Evolutionary conservation across 306 rosid genomes (phyloP), one percentile per base, ranked within the genome.

Genomic region (Gastrolobium villosum): DNA sequence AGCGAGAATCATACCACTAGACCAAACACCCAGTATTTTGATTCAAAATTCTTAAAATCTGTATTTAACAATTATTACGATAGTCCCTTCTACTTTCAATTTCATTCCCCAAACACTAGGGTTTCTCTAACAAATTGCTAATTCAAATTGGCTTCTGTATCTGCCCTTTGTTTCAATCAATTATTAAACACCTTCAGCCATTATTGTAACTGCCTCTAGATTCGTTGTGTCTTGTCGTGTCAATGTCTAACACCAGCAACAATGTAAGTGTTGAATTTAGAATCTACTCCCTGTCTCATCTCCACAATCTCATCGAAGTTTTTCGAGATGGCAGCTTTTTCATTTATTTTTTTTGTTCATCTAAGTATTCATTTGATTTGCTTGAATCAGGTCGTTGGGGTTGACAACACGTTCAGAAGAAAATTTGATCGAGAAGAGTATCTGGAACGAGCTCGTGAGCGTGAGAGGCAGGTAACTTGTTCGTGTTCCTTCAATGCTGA

Each of bases 381-480:
- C 44, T 63, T 63, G 59, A 65, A 59, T 64, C 75, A 95, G 99
- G 88, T 44, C 54, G 90, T 30, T 80, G 99, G 92, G 44, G 93
- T 96, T 52, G 99, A 96, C 80, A 96, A 96, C 84, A 96, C 99
- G 0, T 89, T 90, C 57, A 86, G 99, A 89, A 93, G 97, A 76
- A 96, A 96, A 88, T 96, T 96, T 53, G 98, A 96, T 68, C 89
- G 91, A 48, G 99, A 96, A 71, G 98, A 93, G 88, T 96, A 87
- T 76, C 85, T 92, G 56, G 99, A 96, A 85, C 82, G 91, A 75
- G 98, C 99, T 62, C 92, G 98, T 4, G 98, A 96, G 80, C 98
- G 98, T 30, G 99, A 96, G 85, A 89, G 86, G 64, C 79, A 92
- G 97, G 99, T 87, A 10, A 30, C 59, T 60, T 13, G 7, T 74